phyloP scores from a whole-genome alignment of 2,329 filamentous ascomycete species.

The Beauveria caledonica region DNA sequence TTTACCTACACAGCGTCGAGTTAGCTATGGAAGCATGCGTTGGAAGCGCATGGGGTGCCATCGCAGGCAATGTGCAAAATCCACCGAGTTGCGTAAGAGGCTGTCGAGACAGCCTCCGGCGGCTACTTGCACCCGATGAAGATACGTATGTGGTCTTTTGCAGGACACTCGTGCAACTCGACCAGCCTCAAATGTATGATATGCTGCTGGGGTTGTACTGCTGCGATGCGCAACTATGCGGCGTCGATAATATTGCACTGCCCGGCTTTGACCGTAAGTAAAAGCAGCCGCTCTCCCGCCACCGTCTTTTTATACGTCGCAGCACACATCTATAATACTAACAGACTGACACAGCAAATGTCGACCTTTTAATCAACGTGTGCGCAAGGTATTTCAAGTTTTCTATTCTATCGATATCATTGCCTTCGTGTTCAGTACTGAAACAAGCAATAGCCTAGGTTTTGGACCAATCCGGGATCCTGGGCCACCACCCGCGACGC shows the following conservation, averaged over 20 bases:
- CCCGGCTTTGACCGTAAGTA: slow-evolving; percentile 36
- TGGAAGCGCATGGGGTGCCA: slow-evolving; percentile 10
- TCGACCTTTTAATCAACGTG: slow-evolving; percentile 41
- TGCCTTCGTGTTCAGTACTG: neutral
- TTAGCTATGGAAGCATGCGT: slow-evolving; percentile 8
- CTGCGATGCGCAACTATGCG: slow-evolving; percentile 43
- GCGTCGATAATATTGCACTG: slow-evolving; percentile 30
- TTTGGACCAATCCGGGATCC: slow-evolving; percentile 25
- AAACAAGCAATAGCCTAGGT: slow-evolving; percentile 20
- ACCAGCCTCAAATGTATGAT: slow-evolving; percentile 18
- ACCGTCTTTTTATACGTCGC: neutral
- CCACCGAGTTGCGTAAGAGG: slow-evolving; percentile 7
- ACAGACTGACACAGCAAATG: slow-evolving; percentile 31
- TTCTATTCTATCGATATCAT: neutral
- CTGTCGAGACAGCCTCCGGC: slow-evolving; percentile 11
- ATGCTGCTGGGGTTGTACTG: slow-evolving; percentile 41
- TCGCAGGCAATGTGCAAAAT: slow-evolving; percentile 5
- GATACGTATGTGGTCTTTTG: slow-evolving; percentile 26
- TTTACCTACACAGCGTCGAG: neutral
- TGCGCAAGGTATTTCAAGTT: slow-evolving; percentile 38
- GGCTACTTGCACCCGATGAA: slow-evolving; percentile 10
- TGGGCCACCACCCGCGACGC: slow-evolving; percentile 25
- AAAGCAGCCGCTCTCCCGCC: neutral
- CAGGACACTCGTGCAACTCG: slow-evolving; percentile 21
- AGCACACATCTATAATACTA: neutral